Base-by-base conservation (phyloP, 2,329 filamentous ascomycete genomes). In the Xylariales sp. region DNA sequence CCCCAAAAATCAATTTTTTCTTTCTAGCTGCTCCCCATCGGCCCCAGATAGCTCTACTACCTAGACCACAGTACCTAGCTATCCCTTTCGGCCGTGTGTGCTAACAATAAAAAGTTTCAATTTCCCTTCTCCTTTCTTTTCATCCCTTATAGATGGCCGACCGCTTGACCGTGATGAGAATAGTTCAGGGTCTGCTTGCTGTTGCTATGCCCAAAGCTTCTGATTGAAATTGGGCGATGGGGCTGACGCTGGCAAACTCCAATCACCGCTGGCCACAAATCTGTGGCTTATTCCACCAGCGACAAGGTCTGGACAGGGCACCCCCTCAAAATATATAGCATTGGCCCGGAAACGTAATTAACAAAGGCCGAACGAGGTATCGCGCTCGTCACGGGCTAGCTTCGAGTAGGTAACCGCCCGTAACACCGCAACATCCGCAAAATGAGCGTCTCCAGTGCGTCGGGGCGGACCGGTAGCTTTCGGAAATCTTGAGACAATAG, bases 221-320 rank as follows among this genome's bases (percentile, higher is more conserved):
- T 46, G 50, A 63, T 67, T 56, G 69, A 71, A 68, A 71, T 71
- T 71, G 69, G 69, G 34, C 16, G 59, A 69, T 72, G 73, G 74
- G 73, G 74, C 70, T 69, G 48, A 49, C 59, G 68, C 58, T 64
- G 53, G 53, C 28, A 48, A 61, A 68, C 65, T 67, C 73, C 73
- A 75, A 75, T 75, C 73, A 74, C 34, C 43, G 58, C 61, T 58
- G 62, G 69, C 71, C 73, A 75, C 73, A 73, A 69, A 59, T 65
- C 70, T 62, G 62, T 69, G 65, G 56, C 68, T 66, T 68, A 61
- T 64, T 12, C 58, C 48, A 16, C 61, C 45, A 62, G 57, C 56
- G 55, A 46, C 58, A 61, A 65, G 57, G 61, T 62, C 36, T 53
- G 46, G 53, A 57, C 63, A 63, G 68, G 68, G 54, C 50, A 53